phyloP scores from a whole-genome alignment of 768 basidiomycete genomes.

The Hericium rajendrae region DNA sequence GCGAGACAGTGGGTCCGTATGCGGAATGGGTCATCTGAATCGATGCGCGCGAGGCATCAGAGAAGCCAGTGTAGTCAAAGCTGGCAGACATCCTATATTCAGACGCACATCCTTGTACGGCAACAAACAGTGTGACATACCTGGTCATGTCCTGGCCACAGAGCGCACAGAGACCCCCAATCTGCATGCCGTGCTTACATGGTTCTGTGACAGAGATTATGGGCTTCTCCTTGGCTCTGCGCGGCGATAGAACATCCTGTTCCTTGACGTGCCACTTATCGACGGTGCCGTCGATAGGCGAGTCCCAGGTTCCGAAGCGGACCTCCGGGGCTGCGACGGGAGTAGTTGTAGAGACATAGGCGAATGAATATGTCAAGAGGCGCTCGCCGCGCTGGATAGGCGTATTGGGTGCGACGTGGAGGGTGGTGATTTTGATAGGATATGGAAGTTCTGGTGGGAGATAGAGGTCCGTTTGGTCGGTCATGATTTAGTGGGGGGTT shows the following conservation, averaged over 20 bases:
- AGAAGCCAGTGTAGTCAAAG: constrained; percentile 80
- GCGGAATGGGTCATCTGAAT: constrained; percentile 95
- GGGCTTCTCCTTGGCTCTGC: constrained; percentile 31
- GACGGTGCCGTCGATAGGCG: constrained; percentile 71
- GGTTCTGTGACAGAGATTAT: constrained; percentile 73
- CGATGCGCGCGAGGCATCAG: constrained; percentile 75
- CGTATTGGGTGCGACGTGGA: constrained; percentile 39
- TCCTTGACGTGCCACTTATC: constrained; percentile 58
- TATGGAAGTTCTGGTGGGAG: constrained; percentile 75
- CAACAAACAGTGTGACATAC: constrained; percentile 34
- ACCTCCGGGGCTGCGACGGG: constrained; percentile 47
- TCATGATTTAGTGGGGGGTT: background rate
- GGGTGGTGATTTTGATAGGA: constrained; percentile 72
- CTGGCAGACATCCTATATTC: constrained; percentile 23
- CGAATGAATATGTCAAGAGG: constrained; percentile 79
- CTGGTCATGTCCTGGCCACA: constrained; percentile 95
- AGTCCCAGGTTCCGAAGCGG: constrained; percentile 88
- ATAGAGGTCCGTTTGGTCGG: constrained; percentile 44
- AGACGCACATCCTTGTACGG: background rate
- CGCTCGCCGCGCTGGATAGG: constrained; percentile 61
- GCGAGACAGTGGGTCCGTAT: constrained; percentile 82
- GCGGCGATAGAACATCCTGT: constrained; percentile 47
- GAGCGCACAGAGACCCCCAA: constrained; percentile 84
- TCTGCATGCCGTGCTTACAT: constrained; percentile 93
- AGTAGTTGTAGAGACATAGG: constrained; percentile 31